Evolutionary conservation across 1,139 yeast species (phyloP).

Genomic region (Wickerhamomyces sp.): DNA sequence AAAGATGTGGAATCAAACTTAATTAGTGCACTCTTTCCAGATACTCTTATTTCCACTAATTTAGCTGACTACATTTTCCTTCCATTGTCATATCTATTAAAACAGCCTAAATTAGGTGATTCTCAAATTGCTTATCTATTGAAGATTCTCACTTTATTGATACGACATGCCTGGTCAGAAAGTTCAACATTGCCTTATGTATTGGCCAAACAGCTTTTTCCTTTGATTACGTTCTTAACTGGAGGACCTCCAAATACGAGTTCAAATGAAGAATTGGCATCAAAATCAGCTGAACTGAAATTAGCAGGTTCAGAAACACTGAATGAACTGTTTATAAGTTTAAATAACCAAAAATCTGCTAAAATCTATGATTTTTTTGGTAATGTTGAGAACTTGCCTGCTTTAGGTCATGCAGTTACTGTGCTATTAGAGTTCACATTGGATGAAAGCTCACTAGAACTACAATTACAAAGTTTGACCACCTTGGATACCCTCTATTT

Average conservation of each 20-base stretch:
- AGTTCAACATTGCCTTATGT: slow-evolving; percentile 33
- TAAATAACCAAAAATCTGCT: slow-evolving; percentile 25
- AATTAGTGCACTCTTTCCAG: slow-evolving; percentile 7
- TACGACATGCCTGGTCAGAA: slow-evolving; percentile 43
- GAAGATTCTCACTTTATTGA: slow-evolving; percentile 36
- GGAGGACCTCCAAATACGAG: slow-evolving; percentile 34
- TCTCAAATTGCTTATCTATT: slow-evolving; percentile 40
- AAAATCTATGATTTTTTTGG: slow-evolving; percentile 29
- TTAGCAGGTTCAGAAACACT: slow-evolving; percentile 39
- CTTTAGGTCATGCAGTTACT: slow-evolving; percentile 44
- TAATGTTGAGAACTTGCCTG: slow-evolving; percentile 35
- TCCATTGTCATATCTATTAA: slow-evolving; percentile 51
- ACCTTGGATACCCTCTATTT: slow-evolving; percentile 33
- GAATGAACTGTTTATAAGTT: slow-evolving; percentile 26
- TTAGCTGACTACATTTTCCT: slow-evolving; percentile 61
- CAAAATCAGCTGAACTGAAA: slow-evolving; percentile 36
- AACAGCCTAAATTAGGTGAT: slow-evolving; percentile 39
- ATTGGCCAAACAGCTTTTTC: slow-evolving; percentile 45
- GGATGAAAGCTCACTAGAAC: slow-evolving; percentile 23
- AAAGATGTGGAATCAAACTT: slow-evolving; percentile 27
- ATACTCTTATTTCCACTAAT: slow-evolving; percentile 29
- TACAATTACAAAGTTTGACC: slow-evolving; percentile 33
- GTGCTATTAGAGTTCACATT: slow-evolving; percentile 36
- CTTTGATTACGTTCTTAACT: slow-evolving; percentile 43
- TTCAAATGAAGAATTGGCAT: slow-evolving; percentile 16